phyloP scores from a whole-genome alignment of 2,329 filamentous ascomycete species.

The Scopulariopsis brevicaulis region DNA sequence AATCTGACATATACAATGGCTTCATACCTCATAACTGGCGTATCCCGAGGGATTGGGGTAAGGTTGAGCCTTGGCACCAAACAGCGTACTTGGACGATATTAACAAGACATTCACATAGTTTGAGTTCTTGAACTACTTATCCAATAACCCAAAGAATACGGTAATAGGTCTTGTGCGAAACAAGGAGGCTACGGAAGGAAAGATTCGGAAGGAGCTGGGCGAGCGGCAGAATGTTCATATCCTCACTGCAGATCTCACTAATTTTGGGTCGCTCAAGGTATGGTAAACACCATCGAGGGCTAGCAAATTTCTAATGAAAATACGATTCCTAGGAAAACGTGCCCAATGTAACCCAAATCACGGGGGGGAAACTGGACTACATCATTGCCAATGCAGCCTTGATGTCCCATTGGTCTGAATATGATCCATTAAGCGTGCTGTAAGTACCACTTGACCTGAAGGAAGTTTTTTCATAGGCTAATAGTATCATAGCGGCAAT shows the following conservation, averaged over 20 bases:
- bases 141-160: slow-evolving; percentile 29
- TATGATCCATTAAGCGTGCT: slow-evolving; percentile 21
- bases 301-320: no score
- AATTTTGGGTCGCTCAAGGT: slow-evolving; percentile 23
- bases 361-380: slow-evolving; percentile 32
- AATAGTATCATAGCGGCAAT: neutral
- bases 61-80: neutral
- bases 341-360: slow-evolving; percentile 13
- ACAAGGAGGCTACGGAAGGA: slow-evolving; percentile 30
- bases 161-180: slow-evolving; percentile 34
- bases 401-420: slow-evolving; percentile 16
- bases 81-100: neutral
- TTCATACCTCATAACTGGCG: neutral
- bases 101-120: slow-evolving; percentile 20
- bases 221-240: slow-evolving; percentile 26
- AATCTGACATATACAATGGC: no score
- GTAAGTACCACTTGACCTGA: slow-evolving; percentile 16
- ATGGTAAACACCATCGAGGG: no score
- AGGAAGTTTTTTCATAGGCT: neutral
- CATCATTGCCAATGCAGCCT: slow-evolving; percentile 37
- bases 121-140: slow-evolving; percentile 33
- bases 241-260: slow-evolving; percentile 32
- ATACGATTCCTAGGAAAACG: no score
- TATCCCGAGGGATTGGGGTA: neutral
- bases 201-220: slow-evolving; percentile 27